Evolutionary conservation across 106 monocot genomes (phyloP).

Genomic region (Ottelia alismoides): DNA sequence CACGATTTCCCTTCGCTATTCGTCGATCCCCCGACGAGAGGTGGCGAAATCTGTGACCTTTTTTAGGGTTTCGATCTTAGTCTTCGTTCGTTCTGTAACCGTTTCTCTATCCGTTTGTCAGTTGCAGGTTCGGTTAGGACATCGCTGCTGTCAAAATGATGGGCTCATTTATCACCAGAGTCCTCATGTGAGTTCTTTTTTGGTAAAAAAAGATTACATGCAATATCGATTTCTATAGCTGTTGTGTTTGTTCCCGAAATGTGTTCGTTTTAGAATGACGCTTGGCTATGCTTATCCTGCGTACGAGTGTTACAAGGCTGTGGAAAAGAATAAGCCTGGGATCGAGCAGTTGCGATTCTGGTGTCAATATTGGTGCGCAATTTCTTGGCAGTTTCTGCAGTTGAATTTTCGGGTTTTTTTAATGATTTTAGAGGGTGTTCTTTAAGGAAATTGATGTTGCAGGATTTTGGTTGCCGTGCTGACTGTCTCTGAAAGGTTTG

Average conservation of each 20-base stretch:
- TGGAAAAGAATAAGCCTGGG: conserved; percentile 71
- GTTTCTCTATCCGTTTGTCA: background rate
- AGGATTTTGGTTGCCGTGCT: conserved; percentile 19
- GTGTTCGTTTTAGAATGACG: conserved; percentile 31
- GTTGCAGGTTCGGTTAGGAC: background rate
- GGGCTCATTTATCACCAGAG: conserved; percentile 14
- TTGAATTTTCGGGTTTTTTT: background rate
- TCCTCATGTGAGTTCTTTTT: conserved; percentile 8
- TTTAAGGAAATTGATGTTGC: conserved; percentile 3
- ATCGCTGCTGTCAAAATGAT: conserved; percentile 13
- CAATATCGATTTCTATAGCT: background rate
- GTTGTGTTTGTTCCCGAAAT: background rate
- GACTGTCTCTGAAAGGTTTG: conserved; percentile 17
- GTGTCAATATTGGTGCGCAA: conserved; percentile 67
- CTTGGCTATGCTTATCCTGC: conserved; percentile 84
- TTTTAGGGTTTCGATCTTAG: no score
- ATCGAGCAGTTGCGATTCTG: conserved; percentile 65
- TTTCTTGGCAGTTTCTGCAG: conserved; percentile 3
- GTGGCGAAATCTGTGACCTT: no score
- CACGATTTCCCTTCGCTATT: no score
- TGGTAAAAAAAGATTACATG: background rate
- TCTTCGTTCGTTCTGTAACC: no score
- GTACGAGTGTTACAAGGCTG: conserved; percentile 69
- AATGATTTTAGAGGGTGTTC: background rate
- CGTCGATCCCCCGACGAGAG: no score